Percentiles rank a stretch among this genome's conserved stretches.
These are phyloP conservation scores for Backusella circina DNA, from an alignment of 192 early-diverging fungal genomes.

Conservation along the genomic window DNA sequence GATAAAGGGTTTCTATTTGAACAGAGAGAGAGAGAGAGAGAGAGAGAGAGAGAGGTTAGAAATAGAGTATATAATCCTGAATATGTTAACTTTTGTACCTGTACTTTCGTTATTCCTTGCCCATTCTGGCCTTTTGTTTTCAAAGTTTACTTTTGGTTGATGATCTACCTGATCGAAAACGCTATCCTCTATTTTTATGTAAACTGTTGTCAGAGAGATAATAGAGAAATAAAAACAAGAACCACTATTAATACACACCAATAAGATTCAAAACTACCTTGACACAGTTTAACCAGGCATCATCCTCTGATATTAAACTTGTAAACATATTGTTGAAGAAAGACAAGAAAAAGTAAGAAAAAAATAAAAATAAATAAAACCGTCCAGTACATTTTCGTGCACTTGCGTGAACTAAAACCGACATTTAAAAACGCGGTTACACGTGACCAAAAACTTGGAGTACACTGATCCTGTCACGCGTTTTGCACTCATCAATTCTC, in stretches of 20 bases:
- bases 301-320: background rate
- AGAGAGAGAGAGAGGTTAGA: background rate
- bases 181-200: conserved; percentile 18
- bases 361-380: background rate
- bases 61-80: background rate
- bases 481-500: no score
- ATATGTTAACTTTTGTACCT: background rate
- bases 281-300: conserved; percentile 20
- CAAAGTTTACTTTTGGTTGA: background rate
- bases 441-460: background rate
- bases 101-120: conserved; percentile 5
- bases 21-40: background rate
- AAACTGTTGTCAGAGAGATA: background rate
- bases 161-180: conserved; percentile 9
- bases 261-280: conserved; percentile 17
- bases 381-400: background rate
- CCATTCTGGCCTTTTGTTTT: background rate
- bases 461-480: no score
- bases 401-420: background rate
- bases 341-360: background rate
- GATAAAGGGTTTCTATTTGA: background rate
- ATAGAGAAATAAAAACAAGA: background rate
- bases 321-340: background rate
- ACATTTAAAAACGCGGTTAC: background rate
- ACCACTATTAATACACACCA: conserved; percentile 9